These are phyloP conservation scores for Patellifolia procumbens DNA, from an alignment of 179 eudicot species.

Conservation along the genomic window DNA sequence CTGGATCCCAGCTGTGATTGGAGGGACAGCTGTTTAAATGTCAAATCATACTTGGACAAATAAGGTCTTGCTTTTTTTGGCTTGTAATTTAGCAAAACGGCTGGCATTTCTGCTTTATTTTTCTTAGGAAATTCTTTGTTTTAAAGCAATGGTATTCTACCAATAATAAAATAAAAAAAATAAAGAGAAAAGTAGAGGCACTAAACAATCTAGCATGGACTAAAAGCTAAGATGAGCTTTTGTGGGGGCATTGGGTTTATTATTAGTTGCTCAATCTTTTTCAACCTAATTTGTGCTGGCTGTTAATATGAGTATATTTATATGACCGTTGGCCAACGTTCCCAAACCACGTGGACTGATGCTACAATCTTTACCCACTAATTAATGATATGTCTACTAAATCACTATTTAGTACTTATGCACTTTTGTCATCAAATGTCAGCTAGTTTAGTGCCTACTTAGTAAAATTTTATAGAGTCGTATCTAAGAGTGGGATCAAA, in stretches of 20 bases:
- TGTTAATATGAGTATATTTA: neutral
- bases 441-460: too few species aligned
- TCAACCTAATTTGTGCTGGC: neutral
- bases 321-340: constrained; percentile 21
- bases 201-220: neutral
- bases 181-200: too few species aligned
- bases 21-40: constrained; percentile 12
- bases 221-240: neutral
- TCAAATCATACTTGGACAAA: neutral
- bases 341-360: neutral
- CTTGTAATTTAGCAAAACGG: neutral
- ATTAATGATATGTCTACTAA: too few species aligned
- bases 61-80: neutral
- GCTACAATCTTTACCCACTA: neutral
- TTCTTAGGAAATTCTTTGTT: constrained; percentile 1
- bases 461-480: too few species aligned
- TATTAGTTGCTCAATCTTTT: constrained; percentile 4
- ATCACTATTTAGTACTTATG: too few species aligned
- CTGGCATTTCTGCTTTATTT: neutral
- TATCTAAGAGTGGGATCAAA: too few species aligned
- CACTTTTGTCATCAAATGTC: too few species aligned
- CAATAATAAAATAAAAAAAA: neutral
- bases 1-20: constrained; percentile 25
- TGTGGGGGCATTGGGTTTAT: neutral
- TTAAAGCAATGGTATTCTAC: neutral